Base-by-base conservation (phyloP, 352 stramenopile genomes). In the Pythium aphanidermatum region DNA sequence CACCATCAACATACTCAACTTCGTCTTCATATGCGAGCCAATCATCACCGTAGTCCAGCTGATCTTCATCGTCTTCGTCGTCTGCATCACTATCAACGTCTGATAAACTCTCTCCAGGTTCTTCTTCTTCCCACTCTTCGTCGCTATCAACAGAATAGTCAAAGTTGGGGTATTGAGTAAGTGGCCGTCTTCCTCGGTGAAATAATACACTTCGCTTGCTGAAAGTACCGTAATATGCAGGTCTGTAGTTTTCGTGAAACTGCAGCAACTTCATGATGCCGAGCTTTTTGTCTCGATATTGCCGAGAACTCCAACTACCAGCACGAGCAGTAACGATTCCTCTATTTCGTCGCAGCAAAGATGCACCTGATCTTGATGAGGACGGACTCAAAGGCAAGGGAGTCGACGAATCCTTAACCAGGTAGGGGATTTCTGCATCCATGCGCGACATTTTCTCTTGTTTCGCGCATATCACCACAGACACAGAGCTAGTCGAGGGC, bases 21-120 rank as follows among this genome's bases (percentile, higher is more conserved):
- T 94, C 82, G 32, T 94, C 79, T 40, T 94, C 82, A 40, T 94
- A 92, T 4, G 82, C 82, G 19, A 94, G 60, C 82, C 82, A 94
- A 30, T 89, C 51, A 34, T 94, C 82, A 13, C 70, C 77, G 44
- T 94, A 94, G 39, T 94, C 83, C 36, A 94, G 64, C 46, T 82
- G 73, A 37, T 89, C 74, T 5, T 90, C 78, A 13, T 84, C 75
- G 1, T 81, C 85, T 21, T 90, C 77, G 11, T 87, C 80, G 8
- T 65, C 72, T 26, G 62, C 46, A 46, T 92, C 79, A 41, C 65
- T 83, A 19, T 88, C 76, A 14, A 66, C 79, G 20, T 70, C 74
- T 6, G 80, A 92, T 11, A 94, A 48, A 54, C 74, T 89, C 61
- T 94, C 83, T 13, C 83, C 83, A 13, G 81, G 75, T 30, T 94